Evolutionary conservation across 768 basidiomycete species (phyloP).

Genomic region (Boletus eberwhitei): DNA sequence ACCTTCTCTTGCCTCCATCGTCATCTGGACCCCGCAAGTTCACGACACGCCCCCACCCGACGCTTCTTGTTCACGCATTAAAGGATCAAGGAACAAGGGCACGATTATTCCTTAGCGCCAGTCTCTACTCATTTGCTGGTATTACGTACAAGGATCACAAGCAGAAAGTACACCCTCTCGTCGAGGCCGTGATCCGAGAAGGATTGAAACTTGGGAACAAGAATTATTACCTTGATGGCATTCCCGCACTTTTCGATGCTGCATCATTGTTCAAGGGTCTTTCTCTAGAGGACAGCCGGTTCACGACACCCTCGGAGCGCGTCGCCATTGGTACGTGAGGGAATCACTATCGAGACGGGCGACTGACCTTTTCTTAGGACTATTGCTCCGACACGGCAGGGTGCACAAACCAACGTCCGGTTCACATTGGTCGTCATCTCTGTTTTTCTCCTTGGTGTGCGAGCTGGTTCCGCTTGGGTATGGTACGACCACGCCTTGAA

Average conservation of each 20-base stretch:
- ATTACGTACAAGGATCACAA: constrained; percentile 63
- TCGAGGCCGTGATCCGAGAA: constrained; percentile 74
- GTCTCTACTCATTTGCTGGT: constrained; percentile 66
- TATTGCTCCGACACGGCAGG: constrained; percentile 60
- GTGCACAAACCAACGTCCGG: constrained; percentile 64
- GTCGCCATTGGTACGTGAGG: constrained; percentile 52
- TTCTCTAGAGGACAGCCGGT: constrained; percentile 33
- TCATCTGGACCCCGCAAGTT: constrained; percentile 10
- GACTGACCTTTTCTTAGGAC: constrained; percentile 39
- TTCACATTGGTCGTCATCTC: constrained; percentile 65
- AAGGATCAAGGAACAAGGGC: constrained; percentile 36
- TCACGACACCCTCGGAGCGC: constrained; percentile 44
- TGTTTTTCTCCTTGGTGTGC: constrained; percentile 72
- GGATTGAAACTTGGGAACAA: constrained; percentile 81
- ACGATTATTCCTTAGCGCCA: constrained; percentile 76
- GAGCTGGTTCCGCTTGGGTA: constrained; percentile 62
- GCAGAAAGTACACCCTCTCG: constrained; percentile 53
- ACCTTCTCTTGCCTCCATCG: constrained; percentile 37
- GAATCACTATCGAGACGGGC: background rate
- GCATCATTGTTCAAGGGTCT: constrained; percentile 37
- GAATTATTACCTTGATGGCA: constrained; percentile 73
- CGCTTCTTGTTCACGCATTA: constrained; percentile 34
- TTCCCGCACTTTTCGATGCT: constrained; percentile 63
- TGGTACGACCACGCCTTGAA: constrained; percentile 19
- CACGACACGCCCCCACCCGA: constrained; percentile 30